Conservation (phyloP, 1,284 basidiomycete species). For the Fistulinella cinereoalba region DNA sequence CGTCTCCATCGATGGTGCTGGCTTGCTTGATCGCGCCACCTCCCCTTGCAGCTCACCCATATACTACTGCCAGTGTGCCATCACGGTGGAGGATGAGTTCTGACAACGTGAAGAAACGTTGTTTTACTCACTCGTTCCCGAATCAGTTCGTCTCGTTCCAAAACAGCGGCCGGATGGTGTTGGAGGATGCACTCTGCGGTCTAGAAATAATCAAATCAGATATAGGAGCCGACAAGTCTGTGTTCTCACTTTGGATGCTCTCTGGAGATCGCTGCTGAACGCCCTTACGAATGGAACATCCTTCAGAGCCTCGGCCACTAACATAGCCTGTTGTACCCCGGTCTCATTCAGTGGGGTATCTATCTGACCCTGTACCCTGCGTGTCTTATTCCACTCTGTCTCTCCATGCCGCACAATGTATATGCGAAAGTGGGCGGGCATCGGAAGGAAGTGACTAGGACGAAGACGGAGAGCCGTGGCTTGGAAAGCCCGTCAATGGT, state of each 20-base stretch:
- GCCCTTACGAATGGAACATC: constrained; percentile 50
- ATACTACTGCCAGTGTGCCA: constrained; percentile 38
- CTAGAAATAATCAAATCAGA: constrained; percentile 33
- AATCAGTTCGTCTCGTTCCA: constrained; percentile 46
- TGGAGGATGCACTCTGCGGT: constrained; percentile 63
- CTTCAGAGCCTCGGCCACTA: constrained; percentile 52
- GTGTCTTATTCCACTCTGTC: constrained; percentile 60
- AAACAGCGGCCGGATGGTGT: constrained; percentile 43
- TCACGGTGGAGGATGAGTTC: constrained; percentile 1
- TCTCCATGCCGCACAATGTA: constrained; percentile 76
- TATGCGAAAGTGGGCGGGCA: constrained; percentile 38
- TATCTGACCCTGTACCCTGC: constrained; percentile 68
- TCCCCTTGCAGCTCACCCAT: constrained; percentile 66
- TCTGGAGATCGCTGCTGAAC: constrained; percentile 63
- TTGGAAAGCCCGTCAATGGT: no score
- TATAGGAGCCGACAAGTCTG: neutral
- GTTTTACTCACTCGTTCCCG: constrained; percentile 56
- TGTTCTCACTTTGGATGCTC: constrained; percentile 54
- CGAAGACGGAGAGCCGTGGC: neutral
- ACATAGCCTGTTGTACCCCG: constrained; percentile 55
- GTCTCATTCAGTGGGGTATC: constrained; percentile 60
- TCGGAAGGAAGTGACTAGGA: constrained; percentile 4
- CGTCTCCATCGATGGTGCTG: constrained; percentile 38
- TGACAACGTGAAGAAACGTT: neutral
- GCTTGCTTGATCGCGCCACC: constrained; percentile 15